Conservation (phyloP, 176 grass and related monocot species). For the Ensete glaucum region DNA sequence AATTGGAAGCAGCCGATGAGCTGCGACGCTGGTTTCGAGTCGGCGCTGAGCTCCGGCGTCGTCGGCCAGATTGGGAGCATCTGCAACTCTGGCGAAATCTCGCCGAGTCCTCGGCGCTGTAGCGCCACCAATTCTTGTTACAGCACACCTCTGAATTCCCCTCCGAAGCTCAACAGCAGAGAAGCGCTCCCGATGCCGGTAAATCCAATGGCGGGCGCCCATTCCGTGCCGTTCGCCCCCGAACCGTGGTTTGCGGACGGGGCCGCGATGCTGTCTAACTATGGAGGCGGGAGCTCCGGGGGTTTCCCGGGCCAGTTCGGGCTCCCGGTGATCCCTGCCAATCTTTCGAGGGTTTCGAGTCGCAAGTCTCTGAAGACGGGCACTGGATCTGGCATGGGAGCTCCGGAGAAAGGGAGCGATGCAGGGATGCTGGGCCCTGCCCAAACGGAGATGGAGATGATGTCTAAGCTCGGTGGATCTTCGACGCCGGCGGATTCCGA, state of each 20-base stretch:
- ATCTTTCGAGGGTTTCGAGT: conserved; percentile 46
- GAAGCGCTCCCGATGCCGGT: not conserved
- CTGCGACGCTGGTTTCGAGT: conserved; percentile 32
- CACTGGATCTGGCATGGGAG: not conserved
- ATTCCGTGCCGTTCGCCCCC: not conserved
- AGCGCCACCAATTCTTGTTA: too few relatives aligned
- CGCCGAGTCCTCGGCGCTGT: conserved; percentile 3
- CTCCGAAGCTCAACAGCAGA: conserved; percentile 16
- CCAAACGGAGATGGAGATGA: conserved; percentile 8
- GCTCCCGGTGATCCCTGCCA: conserved; percentile 3
- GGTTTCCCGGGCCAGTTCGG: not conserved
- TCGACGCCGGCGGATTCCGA: conserved; percentile 9
- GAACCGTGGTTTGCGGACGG: too few relatives aligned
- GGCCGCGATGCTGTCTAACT: not conserved
- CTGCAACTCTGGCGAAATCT: conserved; percentile 34
- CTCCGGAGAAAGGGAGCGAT: not conserved
- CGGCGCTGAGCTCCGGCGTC: conserved; percentile 50
- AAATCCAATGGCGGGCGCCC: not conserved
- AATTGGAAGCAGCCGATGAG: conserved; percentile 5
- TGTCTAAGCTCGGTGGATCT: conserved; percentile 4
- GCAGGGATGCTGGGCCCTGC: not conserved
- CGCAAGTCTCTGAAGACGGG: conserved; percentile 37
- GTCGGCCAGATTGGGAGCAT: conserved; percentile 57
- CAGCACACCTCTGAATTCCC: conserved; percentile 63
- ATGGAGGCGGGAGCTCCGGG: not conserved